Evolutionary conservation across 1,139 yeast species (phyloP).

Genomic region (Yamadazyma oceani): DNA sequence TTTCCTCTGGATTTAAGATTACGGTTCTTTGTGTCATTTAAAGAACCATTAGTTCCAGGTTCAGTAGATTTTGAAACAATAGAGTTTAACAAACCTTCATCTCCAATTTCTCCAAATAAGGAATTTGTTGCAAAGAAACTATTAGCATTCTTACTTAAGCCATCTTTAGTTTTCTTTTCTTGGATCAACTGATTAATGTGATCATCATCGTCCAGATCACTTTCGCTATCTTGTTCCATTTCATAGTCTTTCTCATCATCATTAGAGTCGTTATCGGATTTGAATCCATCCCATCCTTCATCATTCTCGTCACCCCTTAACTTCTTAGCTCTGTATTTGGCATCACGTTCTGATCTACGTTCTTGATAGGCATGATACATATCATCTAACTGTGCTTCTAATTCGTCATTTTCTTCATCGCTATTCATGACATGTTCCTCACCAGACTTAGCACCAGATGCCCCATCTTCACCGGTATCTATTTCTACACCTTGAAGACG

Average conservation of each 20-base stretch:
- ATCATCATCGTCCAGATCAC: constrained; percentile 71
- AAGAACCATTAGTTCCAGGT: not conserved
- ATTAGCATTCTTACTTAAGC: constrained; percentile 70
- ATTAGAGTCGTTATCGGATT: constrained; percentile 41
- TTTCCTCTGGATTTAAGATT: constrained; percentile 8
- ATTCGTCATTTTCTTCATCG: constrained; percentile 63
- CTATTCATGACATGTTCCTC: constrained; percentile 31
- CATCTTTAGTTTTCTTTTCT: constrained; percentile 49
- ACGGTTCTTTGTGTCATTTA: no score
- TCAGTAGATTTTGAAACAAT: constrained; percentile 17
- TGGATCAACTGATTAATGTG: constrained; percentile 64
- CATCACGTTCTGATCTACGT: constrained; percentile 73
- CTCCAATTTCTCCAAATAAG: constrained; percentile 65
- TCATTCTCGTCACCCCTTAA: constrained; percentile 80
- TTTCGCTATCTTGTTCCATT: constrained; percentile 36
- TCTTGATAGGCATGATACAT: constrained; percentile 80
- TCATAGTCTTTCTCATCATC: constrained; percentile 46
- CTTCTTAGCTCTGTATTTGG: constrained; percentile 75
- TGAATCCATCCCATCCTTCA: constrained; percentile 87
- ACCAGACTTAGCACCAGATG: constrained; percentile 6
- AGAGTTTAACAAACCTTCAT: constrained; percentile 39
- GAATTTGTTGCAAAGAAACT: constrained; percentile 74
- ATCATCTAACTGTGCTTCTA: constrained; percentile 77
- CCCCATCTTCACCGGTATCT: constrained; percentile 40
- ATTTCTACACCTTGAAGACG: constrained; percentile 56